Conservation (phyloP, 129 eudicot species). For the Sambucus nigra region DNA sequence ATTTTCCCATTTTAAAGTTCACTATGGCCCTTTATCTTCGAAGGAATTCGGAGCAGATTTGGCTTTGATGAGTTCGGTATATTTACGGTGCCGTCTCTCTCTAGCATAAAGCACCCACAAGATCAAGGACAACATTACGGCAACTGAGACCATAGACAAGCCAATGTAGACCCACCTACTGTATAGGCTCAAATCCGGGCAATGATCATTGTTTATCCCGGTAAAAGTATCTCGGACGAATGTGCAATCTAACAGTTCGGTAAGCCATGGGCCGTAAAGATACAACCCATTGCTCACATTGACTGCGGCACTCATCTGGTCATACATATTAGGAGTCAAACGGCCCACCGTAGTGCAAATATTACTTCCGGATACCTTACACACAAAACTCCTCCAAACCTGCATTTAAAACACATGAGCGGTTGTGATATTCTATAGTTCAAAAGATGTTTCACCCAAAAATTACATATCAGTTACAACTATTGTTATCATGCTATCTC, state of each 20-base stretch:
- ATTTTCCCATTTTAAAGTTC: background rate
- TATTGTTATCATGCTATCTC: too few relatives aligned
- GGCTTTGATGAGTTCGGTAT: slow-evolving; percentile 37
- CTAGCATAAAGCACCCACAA: slow-evolving; percentile 69
- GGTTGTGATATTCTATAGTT: background rate
- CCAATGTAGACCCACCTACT: slow-evolving; percentile 64
- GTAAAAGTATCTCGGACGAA: slow-evolving; percentile 57
- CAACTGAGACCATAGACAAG: slow-evolving; percentile 45
- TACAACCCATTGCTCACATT: slow-evolving; percentile 57
- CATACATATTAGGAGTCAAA: slow-evolving; percentile 57
- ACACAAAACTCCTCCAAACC: slow-evolving; percentile 66
- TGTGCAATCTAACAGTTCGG: slow-evolving; percentile 45
- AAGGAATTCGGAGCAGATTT: slow-evolving; percentile 17
- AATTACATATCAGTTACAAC: too few relatives aligned
- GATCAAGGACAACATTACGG: slow-evolving; percentile 71
- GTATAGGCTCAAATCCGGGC: slow-evolving; percentile 46
- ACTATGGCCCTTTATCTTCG: slow-evolving; percentile 13
- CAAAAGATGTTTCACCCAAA: background rate
- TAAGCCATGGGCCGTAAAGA: slow-evolving; percentile 46
- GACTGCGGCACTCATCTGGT: slow-evolving; percentile 45
- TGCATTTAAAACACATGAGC: slow-evolving; percentile 13
- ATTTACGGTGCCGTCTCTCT: slow-evolving; percentile 56
- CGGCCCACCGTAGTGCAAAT: slow-evolving; percentile 65
- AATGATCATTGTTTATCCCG: slow-evolving; percentile 43
- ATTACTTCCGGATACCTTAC: slow-evolving; percentile 45